A percentile compares a stretch with the other conserved stretches of the same genome.
phyloP scores from a whole-genome alignment of 805 yeast species.

The Cyberlindnera xylosilytica region DNA sequence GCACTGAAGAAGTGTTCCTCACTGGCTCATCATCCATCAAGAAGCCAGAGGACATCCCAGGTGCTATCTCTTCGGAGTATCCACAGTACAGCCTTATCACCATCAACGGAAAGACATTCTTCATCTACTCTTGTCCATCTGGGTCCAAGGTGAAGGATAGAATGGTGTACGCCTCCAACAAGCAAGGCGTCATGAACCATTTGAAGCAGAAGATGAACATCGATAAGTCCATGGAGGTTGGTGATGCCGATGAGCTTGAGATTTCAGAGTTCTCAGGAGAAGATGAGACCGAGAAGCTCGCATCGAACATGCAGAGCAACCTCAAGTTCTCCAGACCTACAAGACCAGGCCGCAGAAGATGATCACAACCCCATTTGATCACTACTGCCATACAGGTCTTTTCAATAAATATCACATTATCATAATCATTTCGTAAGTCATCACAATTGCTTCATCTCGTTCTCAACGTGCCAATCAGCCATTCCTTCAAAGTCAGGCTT shows the following conservation, averaged over 20 bases:
- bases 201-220: slow-evolving; percentile 36
- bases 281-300: slow-evolving; percentile 18
- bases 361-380: not conserved
- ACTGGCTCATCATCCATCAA: slow-evolving; percentile 24
- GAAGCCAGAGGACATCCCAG: slow-evolving; percentile 29
- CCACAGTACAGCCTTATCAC: slow-evolving; percentile 62
- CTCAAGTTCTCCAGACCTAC: slow-evolving; percentile 58
- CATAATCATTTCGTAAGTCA: not conserved
- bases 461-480: slow-evolving; percentile 14
- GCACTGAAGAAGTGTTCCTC: slow-evolving; percentile 46
- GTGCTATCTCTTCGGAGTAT: slow-evolving; percentile 34
- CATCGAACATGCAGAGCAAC: slow-evolving; percentile 12
- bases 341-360: slow-evolving; percentile 61
- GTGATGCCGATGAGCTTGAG: slow-evolving; percentile 70
- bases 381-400: no score
- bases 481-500: slow-evolving; percentile 17
- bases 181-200: slow-evolving; percentile 53
- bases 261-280: slow-evolving; percentile 39
- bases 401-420: no score
- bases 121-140: slow-evolving; percentile 86
- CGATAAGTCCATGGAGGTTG: slow-evolving; percentile 57
- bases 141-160: slow-evolving; percentile 87
- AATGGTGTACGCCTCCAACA: slow-evolving; percentile 88
- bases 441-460: slow-evolving; percentile 3
- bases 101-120: slow-evolving; percentile 42